These are phyloP conservation scores for Fraxinus quadrangulata DNA, from an alignment of 257 asterid species.

Conservation along the genomic window DNA sequence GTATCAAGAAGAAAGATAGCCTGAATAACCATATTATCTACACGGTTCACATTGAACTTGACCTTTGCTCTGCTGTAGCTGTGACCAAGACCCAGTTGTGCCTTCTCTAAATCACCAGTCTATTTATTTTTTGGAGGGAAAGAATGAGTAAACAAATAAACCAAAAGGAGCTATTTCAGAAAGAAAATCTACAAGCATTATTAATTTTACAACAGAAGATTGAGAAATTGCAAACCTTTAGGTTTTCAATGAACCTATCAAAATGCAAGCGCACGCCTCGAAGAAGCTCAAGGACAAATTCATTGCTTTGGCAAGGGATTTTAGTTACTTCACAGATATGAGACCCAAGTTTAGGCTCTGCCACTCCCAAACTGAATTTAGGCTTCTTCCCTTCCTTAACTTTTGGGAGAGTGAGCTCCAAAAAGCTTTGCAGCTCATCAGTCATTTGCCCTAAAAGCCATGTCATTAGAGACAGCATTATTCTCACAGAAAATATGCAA, in stretches of 20 bases:
- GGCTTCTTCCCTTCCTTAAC: constrained; percentile 85
- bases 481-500: background rate
- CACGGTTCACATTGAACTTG: constrained; percentile 95
- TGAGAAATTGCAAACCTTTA: constrained; percentile 59
- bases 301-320: constrained; percentile 87
- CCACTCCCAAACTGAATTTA: constrained; percentile 74
- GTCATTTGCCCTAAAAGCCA: constrained; percentile 79
- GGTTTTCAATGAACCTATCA: constrained; percentile 57
- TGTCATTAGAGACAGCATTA: background rate
- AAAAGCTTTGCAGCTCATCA: constrained; percentile 72
- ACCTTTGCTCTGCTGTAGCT: constrained; percentile 98
- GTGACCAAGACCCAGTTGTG: constrained; percentile 94
- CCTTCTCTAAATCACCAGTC: constrained; percentile 92
- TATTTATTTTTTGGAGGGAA: constrained; percentile 26
- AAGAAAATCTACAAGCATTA: background rate
- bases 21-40: constrained; percentile 95
- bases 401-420: constrained; percentile 79
- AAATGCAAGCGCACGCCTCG: constrained; percentile 88
- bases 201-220: background rate
- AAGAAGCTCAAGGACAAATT: constrained; percentile 79
- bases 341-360: constrained; percentile 91
- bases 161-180: background rate
- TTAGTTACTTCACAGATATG: constrained; percentile 78
- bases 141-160: constrained; percentile 10
- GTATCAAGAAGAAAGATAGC: constrained; percentile 94